Conservation (phyloP, 106 monocot genomes). For the Acorus calamus region DNA sequence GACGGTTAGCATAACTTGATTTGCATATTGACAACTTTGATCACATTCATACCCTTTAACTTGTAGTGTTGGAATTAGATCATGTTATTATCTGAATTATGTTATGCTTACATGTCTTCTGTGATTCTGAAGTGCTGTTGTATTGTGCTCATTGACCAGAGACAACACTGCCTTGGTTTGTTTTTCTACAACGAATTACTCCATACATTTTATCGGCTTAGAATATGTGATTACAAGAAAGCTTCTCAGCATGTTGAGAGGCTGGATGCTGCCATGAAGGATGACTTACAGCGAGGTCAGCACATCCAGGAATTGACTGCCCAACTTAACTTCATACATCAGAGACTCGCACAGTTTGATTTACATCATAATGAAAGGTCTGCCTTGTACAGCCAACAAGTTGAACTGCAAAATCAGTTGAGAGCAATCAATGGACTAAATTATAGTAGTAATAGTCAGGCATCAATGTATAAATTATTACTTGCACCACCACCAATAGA, state of each 20-base stretch:
- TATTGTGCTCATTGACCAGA: constrained; percentile 25
- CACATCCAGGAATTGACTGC: constrained; percentile 34
- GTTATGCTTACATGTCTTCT: neutral
- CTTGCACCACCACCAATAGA: constrained; percentile 80
- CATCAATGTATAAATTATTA: constrained; percentile 37
- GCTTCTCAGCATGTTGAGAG: constrained; percentile 67
- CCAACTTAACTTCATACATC: constrained; percentile 47
- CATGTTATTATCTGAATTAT: too few species aligned
- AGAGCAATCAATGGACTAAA: constrained; percentile 31
- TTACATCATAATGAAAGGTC: constrained; percentile 41
- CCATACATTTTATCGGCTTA: constrained; percentile 69
- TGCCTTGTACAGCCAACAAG: constrained; percentile 45
- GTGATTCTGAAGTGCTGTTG: constrained; percentile 2
- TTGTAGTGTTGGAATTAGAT: too few species aligned
- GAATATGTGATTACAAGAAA: constrained; percentile 81
- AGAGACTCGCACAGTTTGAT: constrained; percentile 32
- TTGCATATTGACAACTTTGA: too few species aligned
- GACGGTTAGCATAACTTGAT: too few species aligned
- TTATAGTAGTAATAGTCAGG: constrained; percentile 1
- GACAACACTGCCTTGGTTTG: constrained; percentile 53
- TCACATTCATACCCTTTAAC: too few species aligned
- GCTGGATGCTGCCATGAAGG: constrained; percentile 90
- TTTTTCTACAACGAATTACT: constrained; percentile 88
- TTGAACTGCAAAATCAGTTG: constrained; percentile 43
- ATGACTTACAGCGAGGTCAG: constrained; percentile 37